These are phyloP conservation scores for Hypoxylon sp. DNA, from an alignment of 2,329 filamentous ascomycete species.

Conservation along the genomic window DNA sequence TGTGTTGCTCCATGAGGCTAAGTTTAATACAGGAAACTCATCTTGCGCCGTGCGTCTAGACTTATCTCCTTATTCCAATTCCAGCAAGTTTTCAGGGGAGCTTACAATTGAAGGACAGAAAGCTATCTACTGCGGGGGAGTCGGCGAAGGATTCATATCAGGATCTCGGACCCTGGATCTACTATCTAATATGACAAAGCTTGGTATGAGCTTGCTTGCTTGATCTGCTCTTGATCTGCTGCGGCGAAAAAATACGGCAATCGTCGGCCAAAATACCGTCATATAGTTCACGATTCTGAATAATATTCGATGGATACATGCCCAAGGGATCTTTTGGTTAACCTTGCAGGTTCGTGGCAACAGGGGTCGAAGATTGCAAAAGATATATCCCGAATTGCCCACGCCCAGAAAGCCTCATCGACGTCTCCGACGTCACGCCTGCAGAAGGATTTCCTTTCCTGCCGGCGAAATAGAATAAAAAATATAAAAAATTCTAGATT, in stretches of 20 bases:
- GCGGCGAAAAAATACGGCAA: conserved; percentile 27
- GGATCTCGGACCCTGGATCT: conserved; percentile 16
- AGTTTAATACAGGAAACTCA: too few species aligned
- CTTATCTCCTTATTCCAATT: not conserved
- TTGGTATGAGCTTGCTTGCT: conserved; percentile 15
- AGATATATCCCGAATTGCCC: conserved; percentile 16
- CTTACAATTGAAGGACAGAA: not conserved
- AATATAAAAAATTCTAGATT: too few species aligned
- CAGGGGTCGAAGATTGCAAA: conserved; percentile 13
- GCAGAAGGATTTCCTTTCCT: conserved; percentile 29
- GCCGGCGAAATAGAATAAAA: too few species aligned
- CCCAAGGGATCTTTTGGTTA: conserved; percentile 11
- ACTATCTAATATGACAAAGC: not conserved
- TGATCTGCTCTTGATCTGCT: conserved; percentile 9
- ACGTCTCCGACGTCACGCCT: conserved; percentile 24
- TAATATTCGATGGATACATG: conserved; percentile 4
- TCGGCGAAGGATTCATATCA: conserved; percentile 7
- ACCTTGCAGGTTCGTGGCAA: conserved; percentile 14
- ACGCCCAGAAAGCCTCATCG: conserved; percentile 16
- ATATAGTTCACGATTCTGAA: conserved; percentile 1
- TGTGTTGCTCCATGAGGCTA: conserved; percentile 23
- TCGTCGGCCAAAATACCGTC: conserved; percentile 24
- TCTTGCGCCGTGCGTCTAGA: too few species aligned
- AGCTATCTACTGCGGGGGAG: conserved; percentile 19
- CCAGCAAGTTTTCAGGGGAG: not conserved